Evolutionary conservation across 192 early-diverging fungal species (phyloP).

Genomic region (Dissophora globulifera): DNA sequence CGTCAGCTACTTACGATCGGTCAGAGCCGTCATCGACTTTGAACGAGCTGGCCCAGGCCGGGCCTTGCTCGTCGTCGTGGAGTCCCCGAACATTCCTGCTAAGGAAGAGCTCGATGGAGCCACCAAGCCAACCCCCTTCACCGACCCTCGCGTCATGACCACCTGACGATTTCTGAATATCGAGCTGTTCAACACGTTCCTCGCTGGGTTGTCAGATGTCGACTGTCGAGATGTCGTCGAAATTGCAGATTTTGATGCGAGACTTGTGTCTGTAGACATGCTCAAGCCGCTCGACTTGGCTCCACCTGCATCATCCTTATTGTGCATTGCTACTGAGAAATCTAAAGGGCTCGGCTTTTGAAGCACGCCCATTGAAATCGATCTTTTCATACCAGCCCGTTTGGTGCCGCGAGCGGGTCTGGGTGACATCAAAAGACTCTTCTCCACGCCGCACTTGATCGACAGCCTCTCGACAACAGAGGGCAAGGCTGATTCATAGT

Average conservation of each 20-base stretch:
- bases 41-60: background rate
- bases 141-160: constrained; percentile 24
- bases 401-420: constrained; percentile 9
- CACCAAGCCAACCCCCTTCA: constrained; percentile 11
- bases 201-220: constrained; percentile 25
- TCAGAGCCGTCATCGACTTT: constrained; percentile 6
- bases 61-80: background rate
- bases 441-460: constrained; percentile 40
- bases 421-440: constrained; percentile 21
- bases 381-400: constrained; percentile 16
- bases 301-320: background rate
- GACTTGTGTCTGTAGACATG: constrained; percentile 5
- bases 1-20: constrained; percentile 4
- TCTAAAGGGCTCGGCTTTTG: constrained; percentile 29
- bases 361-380: constrained; percentile 35
- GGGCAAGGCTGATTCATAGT: constrained; percentile 31
- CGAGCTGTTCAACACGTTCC: constrained; percentile 31
- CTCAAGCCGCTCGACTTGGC: background rate
- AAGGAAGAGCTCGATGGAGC: background rate
- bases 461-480: constrained; percentile 27
- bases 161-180: constrained; percentile 47
- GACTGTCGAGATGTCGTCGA: constrained; percentile 20
- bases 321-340: background rate
- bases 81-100: background rate
- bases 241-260: constrained; percentile 10